Conservation (phyloP, 495 filamentous ascomycete genomes). For the Penicillium canariense region DNA sequence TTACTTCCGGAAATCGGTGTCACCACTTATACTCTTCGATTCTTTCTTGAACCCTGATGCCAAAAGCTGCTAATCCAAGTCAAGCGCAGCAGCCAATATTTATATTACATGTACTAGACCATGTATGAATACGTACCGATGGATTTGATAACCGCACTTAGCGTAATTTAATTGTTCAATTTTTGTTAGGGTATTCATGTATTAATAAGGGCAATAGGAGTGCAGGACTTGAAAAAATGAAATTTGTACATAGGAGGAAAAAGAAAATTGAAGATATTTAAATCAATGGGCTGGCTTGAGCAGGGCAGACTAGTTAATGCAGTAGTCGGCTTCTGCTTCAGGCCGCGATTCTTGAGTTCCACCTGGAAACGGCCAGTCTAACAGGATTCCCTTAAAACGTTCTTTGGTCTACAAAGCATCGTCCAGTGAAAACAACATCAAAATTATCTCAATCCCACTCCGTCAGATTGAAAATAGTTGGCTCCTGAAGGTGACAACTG, state of each 20-base stretch:
- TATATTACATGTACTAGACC: neutral
- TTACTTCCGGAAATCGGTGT: neutral
- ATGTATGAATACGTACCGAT: neutral
- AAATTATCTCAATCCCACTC: neutral
- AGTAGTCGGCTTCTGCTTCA: neutral
- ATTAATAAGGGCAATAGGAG: neutral
- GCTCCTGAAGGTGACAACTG: neutral
- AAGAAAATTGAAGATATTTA: neutral
- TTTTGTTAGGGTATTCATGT: neutral
- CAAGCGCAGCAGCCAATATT: neutral
- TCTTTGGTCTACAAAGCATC: too few species aligned
- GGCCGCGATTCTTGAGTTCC: neutral
- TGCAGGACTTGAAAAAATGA: neutral
- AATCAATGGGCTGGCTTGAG: neutral
- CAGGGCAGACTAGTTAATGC: neutral
- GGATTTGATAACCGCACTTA: neutral
- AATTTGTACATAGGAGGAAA: neutral
- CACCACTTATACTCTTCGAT: conserved; percentile 1
- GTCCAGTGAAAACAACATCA: neutral
- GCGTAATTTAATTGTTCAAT: neutral
- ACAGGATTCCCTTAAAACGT: neutral
- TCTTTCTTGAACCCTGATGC: neutral
- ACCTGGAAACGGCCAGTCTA: neutral
- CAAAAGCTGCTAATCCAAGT: neutral
- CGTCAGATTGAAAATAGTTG: neutral